Evolutionary conservation across 495 filamentous ascomycete genomes (phyloP), one percentile per base, ranked within the genome.

Genomic region (Amniculicola lignicola): DNA sequence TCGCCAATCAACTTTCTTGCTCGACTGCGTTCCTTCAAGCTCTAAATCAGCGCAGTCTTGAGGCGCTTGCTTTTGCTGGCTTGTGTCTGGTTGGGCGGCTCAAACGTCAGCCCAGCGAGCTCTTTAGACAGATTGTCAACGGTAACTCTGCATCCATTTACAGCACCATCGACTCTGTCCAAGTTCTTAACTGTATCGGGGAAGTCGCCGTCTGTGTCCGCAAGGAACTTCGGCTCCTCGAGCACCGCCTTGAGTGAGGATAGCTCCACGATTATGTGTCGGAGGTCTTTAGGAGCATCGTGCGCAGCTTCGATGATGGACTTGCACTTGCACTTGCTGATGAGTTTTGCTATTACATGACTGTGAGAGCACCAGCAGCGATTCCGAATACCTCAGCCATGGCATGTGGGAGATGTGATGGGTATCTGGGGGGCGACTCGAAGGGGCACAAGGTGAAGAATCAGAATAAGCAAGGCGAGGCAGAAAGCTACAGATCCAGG

Each of bases 321-420:
- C 23, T 59, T 59, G 47, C 47, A 52, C 12, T 38, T 19, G 47
- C 47, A 52, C 12, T 38, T 19, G 22, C 37, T 48, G 42, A 59
- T 52, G 31, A 59, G 29, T 25, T 53, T 59, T 1, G 14, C 19
- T 14, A 12, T 53, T 18, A 41, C 14, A 59, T 33, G 22, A 47
- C 54, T 9, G 54, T 57, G 35, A 57, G 12, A 22, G 23, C 37
- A 23, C 54, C 54, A 14, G 44, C 16, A 7, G 27, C 45, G 37
- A 57, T 42, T 22, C 54, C 36, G 19, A 57, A 46, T 3, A 22
- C 36, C 28, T 57, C 54, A 12, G 54, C 54, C 54, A 57, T 57
- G 18, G n/a, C n/a, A n/a, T n/a, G n/a, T n/a, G n/a, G n/a, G n/a
- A n/a, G n/a, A n/a, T n/a, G n/a, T n/a, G n/a, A n/a, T n/a, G n/a